These are phyloP conservation scores for Aphanomyces stellatus DNA, from an alignment of 352 stramenopile genomes.

Conservation along the genomic window DNA sequence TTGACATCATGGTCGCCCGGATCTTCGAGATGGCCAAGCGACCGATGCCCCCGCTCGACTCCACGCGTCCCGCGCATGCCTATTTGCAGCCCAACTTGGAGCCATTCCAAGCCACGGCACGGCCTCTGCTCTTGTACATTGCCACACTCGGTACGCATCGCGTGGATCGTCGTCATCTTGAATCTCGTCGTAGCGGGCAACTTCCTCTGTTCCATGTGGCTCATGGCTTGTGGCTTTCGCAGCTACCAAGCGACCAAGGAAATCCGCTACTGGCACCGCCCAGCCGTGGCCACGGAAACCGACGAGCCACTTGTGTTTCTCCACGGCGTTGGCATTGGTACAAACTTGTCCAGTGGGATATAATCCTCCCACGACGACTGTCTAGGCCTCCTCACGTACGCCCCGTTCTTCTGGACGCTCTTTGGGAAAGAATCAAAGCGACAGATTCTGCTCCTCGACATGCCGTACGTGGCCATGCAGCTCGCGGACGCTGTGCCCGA, in stretches of 20 bases:
- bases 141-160: slow-evolving; percentile 1
- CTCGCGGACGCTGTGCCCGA: neutral
- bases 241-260: neutral
- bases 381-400: neutral
- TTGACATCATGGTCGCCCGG: neutral
- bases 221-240: neutral
- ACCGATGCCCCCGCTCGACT: neutral
- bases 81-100: slow-evolving; percentile 5
- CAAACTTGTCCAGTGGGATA: too few relatives aligned
- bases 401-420: neutral
- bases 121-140: neutral
- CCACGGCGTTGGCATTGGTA: neutral
- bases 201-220: neutral
- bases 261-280: neutral
- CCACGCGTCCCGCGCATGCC: neutral
- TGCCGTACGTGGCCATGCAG: neutral
- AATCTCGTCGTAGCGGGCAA: neutral
- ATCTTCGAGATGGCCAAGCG: neutral
- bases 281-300: neutral
- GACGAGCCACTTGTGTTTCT: neutral
- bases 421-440: neutral
- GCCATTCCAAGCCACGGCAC: neutral
- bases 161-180: too few relatives aligned
- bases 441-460: neutral
- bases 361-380: too few relatives aligned